Evolutionary conservation across 257 asterid species (phyloP).

Genomic region (Craterostigma plantagineum): DNA sequence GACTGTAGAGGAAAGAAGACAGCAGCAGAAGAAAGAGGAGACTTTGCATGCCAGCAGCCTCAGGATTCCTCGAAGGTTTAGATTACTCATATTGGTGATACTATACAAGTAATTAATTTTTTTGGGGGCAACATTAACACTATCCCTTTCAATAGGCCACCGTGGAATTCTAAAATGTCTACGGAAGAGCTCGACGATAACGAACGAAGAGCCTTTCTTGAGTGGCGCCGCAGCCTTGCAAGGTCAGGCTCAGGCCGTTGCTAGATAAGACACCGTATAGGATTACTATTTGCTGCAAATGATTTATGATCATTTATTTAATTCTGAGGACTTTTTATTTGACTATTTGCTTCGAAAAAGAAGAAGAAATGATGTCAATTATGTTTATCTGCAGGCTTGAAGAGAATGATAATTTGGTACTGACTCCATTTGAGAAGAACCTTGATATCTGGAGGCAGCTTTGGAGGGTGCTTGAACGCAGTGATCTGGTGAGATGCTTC

Average conservation of each 20-base stretch:
- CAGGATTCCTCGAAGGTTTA: slow-evolving; percentile 84
- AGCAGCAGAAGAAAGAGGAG: slow-evolving; percentile 77
- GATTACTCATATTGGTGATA: neutral
- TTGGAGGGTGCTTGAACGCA: slow-evolving; percentile 99
- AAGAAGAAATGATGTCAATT: too few relatives aligned
- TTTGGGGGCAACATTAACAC: slow-evolving; percentile 8
- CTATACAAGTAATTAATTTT: slow-evolving; percentile 3
- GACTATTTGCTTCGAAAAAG: too few relatives aligned
- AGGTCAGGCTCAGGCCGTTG: slow-evolving; percentile 27
- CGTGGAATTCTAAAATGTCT: slow-evolving; percentile 79
- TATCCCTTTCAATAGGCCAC: slow-evolving; percentile 42
- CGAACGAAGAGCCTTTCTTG: slow-evolving; percentile 63
- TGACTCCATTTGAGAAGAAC: slow-evolving; percentile 97
- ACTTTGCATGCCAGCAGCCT: slow-evolving; percentile 87
- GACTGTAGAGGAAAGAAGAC: slow-evolving; percentile 42
- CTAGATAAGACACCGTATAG: too few relatives aligned
- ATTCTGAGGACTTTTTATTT: too few relatives aligned
- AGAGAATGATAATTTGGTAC: slow-evolving; percentile 80
- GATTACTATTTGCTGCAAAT: too few relatives aligned
- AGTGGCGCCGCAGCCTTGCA: slow-evolving; percentile 94
- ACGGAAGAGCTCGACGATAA: slow-evolving; percentile 84
- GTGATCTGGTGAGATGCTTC: slow-evolving; percentile 69
- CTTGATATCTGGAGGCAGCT: slow-evolving; percentile 99
- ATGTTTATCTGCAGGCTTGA: slow-evolving; percentile 45
- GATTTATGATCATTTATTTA: too few relatives aligned